phyloP scores from a whole-genome alignment of 2,329 filamentous ascomycete species.

The Claviceps sp. region DNA sequence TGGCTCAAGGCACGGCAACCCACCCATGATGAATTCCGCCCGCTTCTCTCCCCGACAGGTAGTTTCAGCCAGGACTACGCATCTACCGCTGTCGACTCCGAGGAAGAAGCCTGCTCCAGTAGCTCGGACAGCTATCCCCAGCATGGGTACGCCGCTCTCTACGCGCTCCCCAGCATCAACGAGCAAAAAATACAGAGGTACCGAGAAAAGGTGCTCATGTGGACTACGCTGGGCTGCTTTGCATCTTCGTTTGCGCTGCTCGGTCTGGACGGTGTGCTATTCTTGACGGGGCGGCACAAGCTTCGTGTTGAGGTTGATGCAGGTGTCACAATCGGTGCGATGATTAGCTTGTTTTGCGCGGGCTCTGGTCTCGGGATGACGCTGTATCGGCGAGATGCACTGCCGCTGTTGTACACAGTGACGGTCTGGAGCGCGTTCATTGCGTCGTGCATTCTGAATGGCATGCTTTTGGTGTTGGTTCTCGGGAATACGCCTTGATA shows the following conservation, averaged over 20 bases:
- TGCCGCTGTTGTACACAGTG: conserved; percentile 29
- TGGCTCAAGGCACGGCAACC: conserved; percentile 29
- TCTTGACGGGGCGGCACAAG: conserved; percentile 53
- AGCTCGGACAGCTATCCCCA: conserved; percentile 35
- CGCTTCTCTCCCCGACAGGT: conserved; percentile 8
- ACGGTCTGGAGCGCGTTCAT: conserved; percentile 25
- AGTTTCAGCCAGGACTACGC: conserved; percentile 16
- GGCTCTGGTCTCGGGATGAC: conserved; percentile 47
- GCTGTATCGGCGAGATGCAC: conserved; percentile 34
- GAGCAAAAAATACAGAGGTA: conserved; percentile 37
- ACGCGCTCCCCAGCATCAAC: conserved; percentile 37
- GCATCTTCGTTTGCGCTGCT: conserved; percentile 49
- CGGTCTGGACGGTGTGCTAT: conserved; percentile 49
- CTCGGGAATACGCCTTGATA: conserved; percentile 24
- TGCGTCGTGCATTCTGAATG: conserved; percentile 27
- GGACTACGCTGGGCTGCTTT: conserved; percentile 40
- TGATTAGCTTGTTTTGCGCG: conserved; percentile 51
- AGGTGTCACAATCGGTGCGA: conserved; percentile 55
- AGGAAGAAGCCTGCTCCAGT: conserved; percentile 35
- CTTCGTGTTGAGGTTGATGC: conserved; percentile 59
- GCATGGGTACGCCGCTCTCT: conserved; percentile 39
- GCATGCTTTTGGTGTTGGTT: conserved; percentile 29
- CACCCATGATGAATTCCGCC: conserved; percentile 12
- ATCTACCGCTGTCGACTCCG: conserved; percentile 23
- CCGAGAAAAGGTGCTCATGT: conserved; percentile 42